Base-by-base conservation (phyloP, 2,329 filamentous ascomycete genomes). In the Orbilia brochopaga region DNA sequence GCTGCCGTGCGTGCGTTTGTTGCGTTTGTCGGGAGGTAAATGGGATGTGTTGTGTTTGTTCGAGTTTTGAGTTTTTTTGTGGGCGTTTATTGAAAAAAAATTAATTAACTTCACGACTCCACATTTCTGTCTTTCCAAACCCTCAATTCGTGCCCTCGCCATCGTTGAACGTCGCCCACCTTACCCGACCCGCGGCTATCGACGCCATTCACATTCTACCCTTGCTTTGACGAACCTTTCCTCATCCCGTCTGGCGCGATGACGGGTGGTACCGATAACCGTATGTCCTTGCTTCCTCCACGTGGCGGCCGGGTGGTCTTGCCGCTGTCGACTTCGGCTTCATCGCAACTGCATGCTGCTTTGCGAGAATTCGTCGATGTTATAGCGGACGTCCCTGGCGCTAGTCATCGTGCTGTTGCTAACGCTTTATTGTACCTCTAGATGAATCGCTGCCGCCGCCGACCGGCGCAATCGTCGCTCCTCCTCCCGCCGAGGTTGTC, bases 191-290 rank as follows among this genome's bases (percentile, higher is more conserved):
- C 8, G 27, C 27, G 27, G 8, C 27, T 32, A 4, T 32, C 27
- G 27, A 32, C n/a, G n/a, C 27, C 27, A 32, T 32, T 32, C 27
- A 8, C 27, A 32, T 32, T 8, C 27, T 3, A 32, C 27, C n/a
- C n/a, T n/a, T 32, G 27, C 3, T n/a, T 6, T 44, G 24, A 19
- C 44, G n/a, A n/a, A n/a, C n/a, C n/a, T n/a, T n/a, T n/a, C n/a
- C n/a, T n/a, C n/a, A n/a, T n/a, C n/a, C n/a, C n/a, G n/a, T n/a
- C 27, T 32, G 46, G 37, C 46, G 46, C 57, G 57, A 60, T 60
- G 57, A 30, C 57, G 44, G 57, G 51, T 42, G 57, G 52, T 1
- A 60, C 27, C 6, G n/a, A n/a, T n/a, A 21, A 60, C 17, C 15
- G 42, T 15, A 48, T 40, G 27, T 32, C 8, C 27, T 32, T 32